Percentiles rank a stretch among this genome's conserved stretches.
Conservation (phyloP, 805 yeast genomes). For the baker's yeast (Saccharomyces cerevisiae) region DNA sequence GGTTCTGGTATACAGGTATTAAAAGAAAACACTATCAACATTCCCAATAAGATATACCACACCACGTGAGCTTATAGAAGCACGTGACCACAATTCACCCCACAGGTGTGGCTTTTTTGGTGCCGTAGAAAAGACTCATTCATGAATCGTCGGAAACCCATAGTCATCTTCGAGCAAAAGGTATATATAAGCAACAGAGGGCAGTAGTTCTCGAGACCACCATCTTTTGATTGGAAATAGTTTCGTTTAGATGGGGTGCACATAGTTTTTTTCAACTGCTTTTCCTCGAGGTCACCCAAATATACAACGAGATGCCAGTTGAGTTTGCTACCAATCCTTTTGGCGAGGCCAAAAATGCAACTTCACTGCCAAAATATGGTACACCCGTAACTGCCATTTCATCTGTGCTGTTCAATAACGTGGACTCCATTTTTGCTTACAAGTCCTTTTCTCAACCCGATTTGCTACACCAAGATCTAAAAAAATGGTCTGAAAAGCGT, state of each 20-base stretch:
- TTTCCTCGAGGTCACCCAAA: not conserved
- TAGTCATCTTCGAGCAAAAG: not conserved
- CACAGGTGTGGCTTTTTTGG: not conserved
- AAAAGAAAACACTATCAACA: not conserved
- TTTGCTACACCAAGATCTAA: constrained; percentile 50
- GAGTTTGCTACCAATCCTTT: constrained; percentile 41
- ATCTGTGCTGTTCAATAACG: constrained; percentile 45
- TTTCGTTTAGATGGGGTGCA: not conserved
- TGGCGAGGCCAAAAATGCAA: constrained; percentile 54
- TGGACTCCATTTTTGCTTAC: constrained; percentile 57
- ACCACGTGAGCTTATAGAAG: not conserved
- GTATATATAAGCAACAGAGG: not conserved
- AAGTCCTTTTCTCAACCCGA: constrained; percentile 56
- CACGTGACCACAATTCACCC: not conserved
- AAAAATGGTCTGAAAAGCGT: constrained; percentile 44
- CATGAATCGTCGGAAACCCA: not conserved
- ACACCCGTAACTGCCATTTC: constrained; percentile 47
- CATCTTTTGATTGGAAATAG: not conserved
- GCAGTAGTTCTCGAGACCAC: not conserved
- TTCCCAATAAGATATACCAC: not conserved
- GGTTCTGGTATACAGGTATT: not conserved
- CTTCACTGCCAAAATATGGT: constrained; percentile 41
- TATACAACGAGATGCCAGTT: not conserved
- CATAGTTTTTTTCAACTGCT: not conserved
- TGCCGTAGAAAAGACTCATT: not conserved